These are phyloP conservation scores for Hygrophorus pudorinus DNA, from an alignment of 768 basidiomycete species.

Conservation along the genomic window DNA sequence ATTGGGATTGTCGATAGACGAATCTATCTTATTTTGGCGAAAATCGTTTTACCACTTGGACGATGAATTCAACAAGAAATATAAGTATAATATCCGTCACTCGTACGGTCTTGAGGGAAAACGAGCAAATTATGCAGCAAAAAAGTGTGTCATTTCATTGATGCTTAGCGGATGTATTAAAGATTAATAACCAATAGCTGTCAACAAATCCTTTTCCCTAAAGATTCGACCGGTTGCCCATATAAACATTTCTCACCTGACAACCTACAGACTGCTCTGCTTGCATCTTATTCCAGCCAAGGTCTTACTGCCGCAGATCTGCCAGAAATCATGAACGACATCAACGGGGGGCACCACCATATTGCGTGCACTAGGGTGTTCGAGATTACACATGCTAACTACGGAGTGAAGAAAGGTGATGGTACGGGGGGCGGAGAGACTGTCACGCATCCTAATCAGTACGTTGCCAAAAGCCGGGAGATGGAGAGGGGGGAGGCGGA, in stretches of 20 bases:
- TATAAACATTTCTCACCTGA: conserved; percentile 83
- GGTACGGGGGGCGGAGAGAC: conserved; percentile 80
- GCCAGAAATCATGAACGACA: conserved; percentile 70
- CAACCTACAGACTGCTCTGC: conserved; percentile 69
- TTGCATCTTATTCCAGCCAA: conserved; percentile 53
- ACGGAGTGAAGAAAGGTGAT: conserved; percentile 78
- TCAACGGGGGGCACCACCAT: conserved; percentile 79
- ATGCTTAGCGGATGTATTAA: background rate
- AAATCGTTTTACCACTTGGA: conserved; percentile 73
- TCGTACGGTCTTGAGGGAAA: conserved; percentile 91
- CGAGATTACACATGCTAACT: conserved; percentile 75
- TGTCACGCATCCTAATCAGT: conserved; percentile 92
- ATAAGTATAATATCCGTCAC: conserved; percentile 96
- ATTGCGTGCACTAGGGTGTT: conserved; percentile 96
- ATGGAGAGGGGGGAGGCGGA: conserved; percentile 33
- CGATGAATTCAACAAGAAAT: conserved; percentile 96
- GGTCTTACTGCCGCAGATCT: conserved; percentile 63
- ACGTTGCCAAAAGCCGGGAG: conserved; percentile 66
- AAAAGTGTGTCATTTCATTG: conserved; percentile 44
- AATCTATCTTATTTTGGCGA: conserved; percentile 89
- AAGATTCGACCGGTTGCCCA: conserved; percentile 81
- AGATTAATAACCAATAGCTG: conserved; percentile 46
- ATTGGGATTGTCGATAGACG: conserved; percentile 87
- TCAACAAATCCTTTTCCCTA: conserved; percentile 68
- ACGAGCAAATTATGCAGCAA: conserved; percentile 89